Percentiles rank a stretch among this genome's conserved stretches.
These are phyloP conservation scores for Geotrichum klebahnii DNA, from an alignment of 1,139 yeast genomes.

Conservation along the genomic window DNA sequence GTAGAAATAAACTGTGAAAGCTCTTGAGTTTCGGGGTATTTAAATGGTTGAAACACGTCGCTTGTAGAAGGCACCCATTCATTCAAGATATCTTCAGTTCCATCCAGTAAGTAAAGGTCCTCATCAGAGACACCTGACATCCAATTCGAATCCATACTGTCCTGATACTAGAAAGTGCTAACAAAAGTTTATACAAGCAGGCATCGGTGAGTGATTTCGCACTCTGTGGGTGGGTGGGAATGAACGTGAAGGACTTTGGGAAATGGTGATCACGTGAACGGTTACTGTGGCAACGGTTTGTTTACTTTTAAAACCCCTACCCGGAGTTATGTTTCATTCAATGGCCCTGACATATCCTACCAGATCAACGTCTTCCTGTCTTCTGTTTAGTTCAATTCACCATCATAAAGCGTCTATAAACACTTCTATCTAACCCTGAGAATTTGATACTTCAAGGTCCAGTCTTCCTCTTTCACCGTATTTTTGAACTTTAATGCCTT, in stretches of 20 bases:
- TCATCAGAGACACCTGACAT: constrained; percentile 2
- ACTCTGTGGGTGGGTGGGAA: too few relatives aligned
- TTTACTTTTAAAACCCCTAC: constrained; percentile 8
- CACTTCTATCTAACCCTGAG: background rate
- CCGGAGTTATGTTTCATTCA: background rate
- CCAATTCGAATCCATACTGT: constrained; percentile 1
- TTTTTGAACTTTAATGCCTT: background rate
- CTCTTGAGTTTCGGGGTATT: constrained; percentile 8
- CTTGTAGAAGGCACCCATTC: constrained; percentile 5
- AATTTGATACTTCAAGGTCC: too few relatives aligned
- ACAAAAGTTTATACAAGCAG: too few relatives aligned
- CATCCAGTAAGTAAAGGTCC: constrained; percentile 10
- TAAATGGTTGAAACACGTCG: background rate
- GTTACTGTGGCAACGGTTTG: constrained; percentile 11
- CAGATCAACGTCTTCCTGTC: background rate
- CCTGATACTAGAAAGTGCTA: too few relatives aligned
- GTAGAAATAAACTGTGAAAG: constrained; percentile 6
- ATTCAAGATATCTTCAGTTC: constrained; percentile 11
- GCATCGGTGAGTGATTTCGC: too few relatives aligned
- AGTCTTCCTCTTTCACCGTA: too few relatives aligned
- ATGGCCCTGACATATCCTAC: constrained; percentile 4
- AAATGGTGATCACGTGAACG: background rate
- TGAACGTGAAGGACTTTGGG: too few relatives aligned
- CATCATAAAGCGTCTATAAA: background rate
- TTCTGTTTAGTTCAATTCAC: background rate